These are phyloP conservation scores for Fusarium tuaranense DNA, from an alignment of 2,329 filamentous ascomycete genomes.

Conservation along the genomic window DNA sequence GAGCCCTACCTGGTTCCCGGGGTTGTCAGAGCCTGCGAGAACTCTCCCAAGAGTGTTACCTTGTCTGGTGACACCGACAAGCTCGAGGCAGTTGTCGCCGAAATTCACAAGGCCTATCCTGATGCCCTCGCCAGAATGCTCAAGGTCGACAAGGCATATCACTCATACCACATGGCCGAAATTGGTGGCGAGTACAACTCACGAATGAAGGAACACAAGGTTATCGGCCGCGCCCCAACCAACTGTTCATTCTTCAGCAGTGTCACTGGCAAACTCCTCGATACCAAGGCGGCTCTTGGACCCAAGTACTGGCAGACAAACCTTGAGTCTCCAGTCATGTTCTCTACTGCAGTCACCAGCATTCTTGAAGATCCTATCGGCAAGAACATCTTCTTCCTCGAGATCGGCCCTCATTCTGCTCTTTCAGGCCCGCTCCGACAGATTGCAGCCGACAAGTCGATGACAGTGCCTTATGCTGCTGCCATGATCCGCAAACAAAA, in stretches of 20 bases:
- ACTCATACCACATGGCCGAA: constrained; percentile 53
- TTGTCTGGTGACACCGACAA: constrained; percentile 47
- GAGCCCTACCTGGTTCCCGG: constrained; percentile 38
- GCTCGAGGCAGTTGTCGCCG: constrained; percentile 42
- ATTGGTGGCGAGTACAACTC: constrained; percentile 42
- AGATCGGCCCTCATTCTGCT: constrained; percentile 45
- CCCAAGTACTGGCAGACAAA: constrained; percentile 47
- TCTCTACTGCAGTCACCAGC: constrained; percentile 27
- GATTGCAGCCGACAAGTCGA: constrained; percentile 26
- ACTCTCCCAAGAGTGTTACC: constrained; percentile 51
- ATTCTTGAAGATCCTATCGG: constrained; percentile 2
- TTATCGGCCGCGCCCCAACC: background rate
- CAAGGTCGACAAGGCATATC: constrained; percentile 56
- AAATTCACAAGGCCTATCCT: constrained; percentile 44
- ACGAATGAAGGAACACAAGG: constrained; percentile 20
- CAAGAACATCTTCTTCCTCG: constrained; percentile 33
- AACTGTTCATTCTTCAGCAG: constrained; percentile 40
- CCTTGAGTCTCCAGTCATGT: constrained; percentile 47
- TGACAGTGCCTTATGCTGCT: constrained; percentile 13
- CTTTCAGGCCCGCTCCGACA: constrained; percentile 42
- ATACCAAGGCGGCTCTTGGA: constrained; percentile 12
- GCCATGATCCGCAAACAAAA: constrained; percentile 30
- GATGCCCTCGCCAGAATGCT: constrained; percentile 48
- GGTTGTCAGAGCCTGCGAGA: constrained; percentile 53
- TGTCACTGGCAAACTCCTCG: constrained; percentile 46